Evolutionary conservation across 202 grass and related monocot genomes (phyloP), one percentile per base, ranked within the genome.

Genomic region (Saccharum hybrid): DNA sequence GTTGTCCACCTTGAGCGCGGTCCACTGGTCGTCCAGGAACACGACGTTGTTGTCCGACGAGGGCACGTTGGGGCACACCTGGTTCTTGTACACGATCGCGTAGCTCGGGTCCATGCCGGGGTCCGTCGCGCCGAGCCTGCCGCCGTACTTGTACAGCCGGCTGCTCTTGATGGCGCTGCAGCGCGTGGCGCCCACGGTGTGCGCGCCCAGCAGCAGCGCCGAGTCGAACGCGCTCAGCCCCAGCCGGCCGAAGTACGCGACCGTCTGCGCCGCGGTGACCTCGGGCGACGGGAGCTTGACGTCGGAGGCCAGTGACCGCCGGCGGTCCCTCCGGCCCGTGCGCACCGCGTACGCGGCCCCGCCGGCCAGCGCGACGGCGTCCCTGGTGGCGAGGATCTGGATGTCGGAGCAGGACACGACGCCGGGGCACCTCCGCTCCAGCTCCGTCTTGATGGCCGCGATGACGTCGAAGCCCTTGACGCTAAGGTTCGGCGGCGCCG

Each of bases 361-460:
- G 33, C 92, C 89, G 16, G 86, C 94, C 26, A 88, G 12, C 11
- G 56, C 82, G 33, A 97, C 78, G 23, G 91, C 90, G 67, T 97
- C 90, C 16, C 91, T 61, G n/a, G 91, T 74, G 19, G 94, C 94
- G 11, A 89, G 82, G 4, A 90, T 62, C 26, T 92, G 72, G 77
- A 97, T 92, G 78, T 97, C 89, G 30, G 91, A 70, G 78, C 94
- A 97, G 10, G 94, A 97, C 18, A 94, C 94, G 1, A 90, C 78
- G 38, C 91, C 91, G 7, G 87, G 89, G 85, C 94, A 97, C 75
- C 8, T 28, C 0, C 51, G 33, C 81, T 97, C 94, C 80, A 97
- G 77, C 22, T 69, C 66, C 1, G 65, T 6, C 77, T 94, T 94
- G 77, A 97, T 60, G 46, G 28, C 54, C 10, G 86, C 89, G 70